Evolutionary conservation across 371 early-diverging fungal genomes (phyloP).

Genomic region (Mucor irregularis): DNA sequence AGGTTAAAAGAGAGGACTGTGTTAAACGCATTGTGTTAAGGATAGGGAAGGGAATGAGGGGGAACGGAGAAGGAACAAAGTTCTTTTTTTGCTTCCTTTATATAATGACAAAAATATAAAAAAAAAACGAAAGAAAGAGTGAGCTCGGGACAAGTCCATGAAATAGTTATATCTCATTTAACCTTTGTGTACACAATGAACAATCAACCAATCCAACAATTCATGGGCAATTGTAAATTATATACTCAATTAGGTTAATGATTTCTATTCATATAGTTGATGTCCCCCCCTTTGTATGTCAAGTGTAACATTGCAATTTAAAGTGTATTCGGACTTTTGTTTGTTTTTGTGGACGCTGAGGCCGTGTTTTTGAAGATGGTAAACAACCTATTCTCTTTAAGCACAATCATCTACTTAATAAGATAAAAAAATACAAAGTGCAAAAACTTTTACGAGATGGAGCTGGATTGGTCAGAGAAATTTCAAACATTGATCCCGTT

Average conservation of each 20-base stretch:
- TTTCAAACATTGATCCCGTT: too few species aligned
- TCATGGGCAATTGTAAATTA: not conserved
- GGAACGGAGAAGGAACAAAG: not conserved
- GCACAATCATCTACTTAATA: too few species aligned
- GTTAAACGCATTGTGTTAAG: conserved; percentile 21
- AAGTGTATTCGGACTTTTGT: too few species aligned
- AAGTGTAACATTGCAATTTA: conserved; percentile 7
- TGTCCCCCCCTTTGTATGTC: not conserved
- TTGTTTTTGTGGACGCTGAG: too few species aligned
- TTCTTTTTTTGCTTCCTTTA: not conserved
- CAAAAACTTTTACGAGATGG: too few species aligned
- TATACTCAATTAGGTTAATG: conserved; percentile 2
- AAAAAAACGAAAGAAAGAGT: not conserved
- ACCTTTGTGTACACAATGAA: not conserved
- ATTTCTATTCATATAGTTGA: not conserved
- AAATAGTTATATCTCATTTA: not conserved
- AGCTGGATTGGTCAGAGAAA: too few species aligned
- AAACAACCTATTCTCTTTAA: too few species aligned
- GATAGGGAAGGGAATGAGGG: conserved; percentile 6
- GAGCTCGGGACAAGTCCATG: conserved; percentile 1
- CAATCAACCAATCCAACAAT: not conserved
- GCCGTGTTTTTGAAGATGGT: too few species aligned
- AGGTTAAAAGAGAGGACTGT: conserved; percentile 30
- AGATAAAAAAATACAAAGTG: too few species aligned
- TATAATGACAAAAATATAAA: not conserved